Evolutionary conservation across 129 eudicot genomes (phyloP).

Genomic region (Flaveria sonorensis): DNA sequence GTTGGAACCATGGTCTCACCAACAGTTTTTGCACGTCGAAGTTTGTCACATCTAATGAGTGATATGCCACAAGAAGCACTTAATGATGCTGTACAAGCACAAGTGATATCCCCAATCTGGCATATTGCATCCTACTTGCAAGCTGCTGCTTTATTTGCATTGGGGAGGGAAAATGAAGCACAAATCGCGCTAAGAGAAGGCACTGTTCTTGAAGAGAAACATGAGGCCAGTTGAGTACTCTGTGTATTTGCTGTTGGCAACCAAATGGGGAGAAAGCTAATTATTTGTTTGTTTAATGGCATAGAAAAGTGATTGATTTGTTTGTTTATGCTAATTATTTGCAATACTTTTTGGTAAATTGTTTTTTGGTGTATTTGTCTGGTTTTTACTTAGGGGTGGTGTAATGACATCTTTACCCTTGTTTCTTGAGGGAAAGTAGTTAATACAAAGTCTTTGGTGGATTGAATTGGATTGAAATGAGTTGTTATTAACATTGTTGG

Average conservation of each 20-base stretch:
- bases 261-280: conserved; percentile 1
- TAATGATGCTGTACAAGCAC: conserved; percentile 90
- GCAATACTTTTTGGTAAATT: conserved; percentile 37
- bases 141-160: conserved; percentile 73
- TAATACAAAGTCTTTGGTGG: conserved; percentile 40
- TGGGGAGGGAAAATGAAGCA: conserved; percentile 88
- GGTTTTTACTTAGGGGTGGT: conserved; percentile 30
- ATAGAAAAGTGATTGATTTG: conserved; percentile 24
- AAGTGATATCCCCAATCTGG: conserved; percentile 91
- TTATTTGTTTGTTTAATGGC: neutral
- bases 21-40: conserved; percentile 90
- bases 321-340: conserved; percentile 37
- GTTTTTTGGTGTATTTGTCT: conserved; percentile 23
- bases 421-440: conserved; percentile 28
- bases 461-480: conserved; percentile 27
- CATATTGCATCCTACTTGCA: conserved; percentile 85
- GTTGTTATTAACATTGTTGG: conserved; percentile 21
- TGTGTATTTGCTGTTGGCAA: neutral
- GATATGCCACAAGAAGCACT: conserved; percentile 87
- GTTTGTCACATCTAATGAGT: conserved; percentile 70
- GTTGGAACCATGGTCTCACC: conserved; percentile 94
- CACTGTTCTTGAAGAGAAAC: conserved; percentile 81
- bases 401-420: conserved; percentile 46
- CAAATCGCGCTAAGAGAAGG: conserved; percentile 88
- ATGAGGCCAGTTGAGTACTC: conserved; percentile 34